These are phyloP conservation scores for Clitopilus passeckerianus DNA, from an alignment of 768 basidiomycete genomes.

Conservation along the genomic window DNA sequence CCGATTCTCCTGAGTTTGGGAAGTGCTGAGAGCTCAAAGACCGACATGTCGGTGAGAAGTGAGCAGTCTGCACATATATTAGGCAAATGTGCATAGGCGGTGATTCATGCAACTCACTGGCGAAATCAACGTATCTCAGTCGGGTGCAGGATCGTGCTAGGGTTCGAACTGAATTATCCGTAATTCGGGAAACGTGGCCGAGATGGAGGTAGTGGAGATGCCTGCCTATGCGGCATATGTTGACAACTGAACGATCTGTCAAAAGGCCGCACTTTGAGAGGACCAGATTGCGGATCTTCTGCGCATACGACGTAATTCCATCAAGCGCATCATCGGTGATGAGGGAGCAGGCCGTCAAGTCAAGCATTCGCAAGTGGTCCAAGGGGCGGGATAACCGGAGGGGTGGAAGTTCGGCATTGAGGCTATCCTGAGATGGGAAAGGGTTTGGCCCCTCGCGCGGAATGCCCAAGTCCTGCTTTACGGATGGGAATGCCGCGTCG, in stretches of 20 bases:
- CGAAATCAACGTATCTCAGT: constrained; percentile 92
- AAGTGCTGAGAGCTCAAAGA: constrained; percentile 83
- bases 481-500: constrained; percentile 79
- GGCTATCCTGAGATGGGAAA: constrained; percentile 31
- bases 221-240: constrained; percentile 84
- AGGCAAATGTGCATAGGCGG: neutral
- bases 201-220: constrained; percentile 93
- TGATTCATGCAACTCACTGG: constrained; percentile 53
- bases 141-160: constrained; percentile 86
- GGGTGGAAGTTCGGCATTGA: constrained; percentile 50
- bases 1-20: constrained; percentile 93
- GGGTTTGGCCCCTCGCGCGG: constrained; percentile 33
- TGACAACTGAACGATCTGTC: constrained; percentile 79
- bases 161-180: constrained; percentile 80
- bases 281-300: constrained; percentile 82
- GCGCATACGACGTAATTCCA: constrained; percentile 75
- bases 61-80: constrained; percentile 60
- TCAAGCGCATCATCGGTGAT: constrained; percentile 83
- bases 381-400: constrained; percentile 61
- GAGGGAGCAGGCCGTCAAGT: constrained; percentile 79
- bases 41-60: constrained; percentile 87
- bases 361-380: constrained; percentile 89
- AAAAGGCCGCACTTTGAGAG: constrained; percentile 78
- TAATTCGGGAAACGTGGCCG: constrained; percentile 87
- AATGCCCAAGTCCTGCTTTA: constrained; percentile 22